Evolutionary conservation across 225 moss, liverwort and hornwort genomes (phyloP).

Genomic region (Thuidium tamariscinum): DNA sequence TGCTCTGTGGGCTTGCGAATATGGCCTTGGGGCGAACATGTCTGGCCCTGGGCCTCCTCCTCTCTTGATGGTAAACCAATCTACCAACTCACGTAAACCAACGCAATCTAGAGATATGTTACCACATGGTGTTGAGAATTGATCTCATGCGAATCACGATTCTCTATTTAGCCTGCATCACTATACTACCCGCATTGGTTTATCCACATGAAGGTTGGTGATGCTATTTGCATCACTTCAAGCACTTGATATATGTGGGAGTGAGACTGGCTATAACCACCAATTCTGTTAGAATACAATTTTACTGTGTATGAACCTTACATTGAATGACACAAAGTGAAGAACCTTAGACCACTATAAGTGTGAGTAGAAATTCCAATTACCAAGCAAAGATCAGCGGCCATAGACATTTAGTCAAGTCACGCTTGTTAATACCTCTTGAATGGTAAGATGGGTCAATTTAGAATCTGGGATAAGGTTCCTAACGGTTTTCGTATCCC

Average conservation of each 20-base stretch:
- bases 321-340: too few species aligned
- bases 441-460: neutral
- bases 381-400: neutral
- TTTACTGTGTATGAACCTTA: neutral
- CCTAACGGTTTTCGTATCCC: neutral
- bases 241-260: neutral
- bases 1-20: slow-evolving; percentile 28
- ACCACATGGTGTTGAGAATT: neutral
- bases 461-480: neutral
- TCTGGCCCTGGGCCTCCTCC: slow-evolving; percentile 10
- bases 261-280: neutral
- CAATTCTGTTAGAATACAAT: neutral
- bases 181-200: too few species aligned
- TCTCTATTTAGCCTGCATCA: neutral
- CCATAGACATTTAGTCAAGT: neutral
- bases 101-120: neutral
- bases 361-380: neutral
- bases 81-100: neutral
- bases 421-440: neutral
- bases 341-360: neutral
- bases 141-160: neutral
- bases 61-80: neutral
- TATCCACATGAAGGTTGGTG: neutral
- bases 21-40: neutral
- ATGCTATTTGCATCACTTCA: neutral